Evolutionary conservation across 768 basidiomycete species (phyloP), one percentile per base, ranked within the genome.

Genomic region (Bullera alba): DNA sequence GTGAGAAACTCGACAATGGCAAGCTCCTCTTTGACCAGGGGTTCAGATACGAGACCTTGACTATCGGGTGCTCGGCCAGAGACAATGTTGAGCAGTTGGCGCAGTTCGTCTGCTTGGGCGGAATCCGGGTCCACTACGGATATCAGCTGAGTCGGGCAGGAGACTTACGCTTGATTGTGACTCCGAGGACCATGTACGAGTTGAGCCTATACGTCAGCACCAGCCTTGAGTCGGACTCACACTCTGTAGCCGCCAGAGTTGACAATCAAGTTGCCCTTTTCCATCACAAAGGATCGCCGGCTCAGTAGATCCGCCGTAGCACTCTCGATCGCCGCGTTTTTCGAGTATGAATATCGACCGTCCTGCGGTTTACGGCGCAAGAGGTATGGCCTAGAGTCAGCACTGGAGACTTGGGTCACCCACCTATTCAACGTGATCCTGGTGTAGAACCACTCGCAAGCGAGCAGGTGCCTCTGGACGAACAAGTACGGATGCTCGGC

Each of bases 1-100:
- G 67, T 73, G 21, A 74, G 58, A 46, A 74, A 71, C 32, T 74
- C 73, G 32, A 73, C 73, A 37, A 74, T 72, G 23, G 73, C 73
- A 5, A 74, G 58, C 57, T 74, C 73, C 48, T 72, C 71, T 46
- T 73, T 71, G 17, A 74, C 73, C 16, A 73, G 63, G 0, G 73
- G 70, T 50, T 71, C 69, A 0, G 73, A 74, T 3, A 66, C 48
- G 12, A 57, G 53, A 15, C 73, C 73, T 32, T 67, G 58, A 10
- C 57, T 51, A 48, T 74, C 73, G 14, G 69, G 67, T 12, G 70
- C 66, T 29, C 65, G 59, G 14, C 73, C 73, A 10, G 69, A 66
- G 6, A 73, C 73, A 37, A 74, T 57, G 48, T 74, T 67, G 15
- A 71, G 59, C 0, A 70, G 61, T 14, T 64, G 53, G 6, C 67